phyloP scores from a whole-genome alignment of 208 protist species.

The Wallacemonas collosoma region DNA sequence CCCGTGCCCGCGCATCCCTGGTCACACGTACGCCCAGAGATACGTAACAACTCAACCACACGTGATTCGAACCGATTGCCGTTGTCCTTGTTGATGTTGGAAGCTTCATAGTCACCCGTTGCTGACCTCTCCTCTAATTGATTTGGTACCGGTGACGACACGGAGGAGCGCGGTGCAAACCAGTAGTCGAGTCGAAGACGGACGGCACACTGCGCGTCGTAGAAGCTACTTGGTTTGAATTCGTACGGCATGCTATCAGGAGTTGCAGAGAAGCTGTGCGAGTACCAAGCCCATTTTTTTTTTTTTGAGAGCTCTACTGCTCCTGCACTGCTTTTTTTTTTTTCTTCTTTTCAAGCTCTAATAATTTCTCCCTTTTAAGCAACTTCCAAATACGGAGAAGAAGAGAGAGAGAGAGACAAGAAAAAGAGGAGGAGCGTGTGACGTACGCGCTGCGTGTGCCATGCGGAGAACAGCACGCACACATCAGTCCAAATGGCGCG shows the following conservation, averaged over 20 bases:
- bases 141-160: too few relatives aligned
- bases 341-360: not conserved
- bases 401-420: not conserved
- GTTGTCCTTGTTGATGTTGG: not conserved
- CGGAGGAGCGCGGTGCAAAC: not conserved
- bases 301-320: not conserved
- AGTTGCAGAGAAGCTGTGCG: not conserved
- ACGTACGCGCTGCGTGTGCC: too few relatives aligned
- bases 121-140: too few relatives aligned
- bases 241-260: not conserved
- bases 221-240: constrained; percentile 12
- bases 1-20: not conserved
- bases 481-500: too few relatives aligned
- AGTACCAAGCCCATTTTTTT: not conserved
- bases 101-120: not conserved
- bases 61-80: constrained; percentile 1
- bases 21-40: not conserved
- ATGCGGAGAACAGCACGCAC: too few relatives aligned
- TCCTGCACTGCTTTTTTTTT: not conserved
- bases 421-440: too few relatives aligned
- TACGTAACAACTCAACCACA: not conserved
- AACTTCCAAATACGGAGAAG: not conserved
- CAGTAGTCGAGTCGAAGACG: not conserved
- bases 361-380: not conserved
- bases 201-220: constrained; percentile 6